A percentile compares a stretch with the other conserved stretches of the same genome.
phyloP scores from a whole-genome alignment of 345 rosid species.

The Lepidium aucheri region DNA sequence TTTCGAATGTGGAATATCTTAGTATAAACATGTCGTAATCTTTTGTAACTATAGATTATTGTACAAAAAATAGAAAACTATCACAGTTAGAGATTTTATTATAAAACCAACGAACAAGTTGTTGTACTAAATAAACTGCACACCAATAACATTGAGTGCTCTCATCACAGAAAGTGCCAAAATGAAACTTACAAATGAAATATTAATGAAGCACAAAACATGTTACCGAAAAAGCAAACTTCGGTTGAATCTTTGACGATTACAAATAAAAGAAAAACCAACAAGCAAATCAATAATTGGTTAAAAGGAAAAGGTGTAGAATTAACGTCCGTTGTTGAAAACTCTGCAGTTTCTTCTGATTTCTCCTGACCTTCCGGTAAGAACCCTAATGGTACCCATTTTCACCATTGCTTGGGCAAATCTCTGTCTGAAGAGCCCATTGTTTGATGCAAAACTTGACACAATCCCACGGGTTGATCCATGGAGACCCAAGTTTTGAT shows the following conservation, averaged over 20 bases:
- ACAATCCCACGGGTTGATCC: slow-evolving; percentile 36
- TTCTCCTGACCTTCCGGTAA: slow-evolving; percentile 51
- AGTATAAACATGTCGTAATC: too few species aligned
- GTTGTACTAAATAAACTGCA: not conserved
- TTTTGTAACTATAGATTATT: too few species aligned
- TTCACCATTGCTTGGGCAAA: slow-evolving; percentile 59
- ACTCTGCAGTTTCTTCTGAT: slow-evolving; percentile 54
- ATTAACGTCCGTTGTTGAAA: slow-evolving; percentile 32
- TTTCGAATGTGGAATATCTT: too few species aligned
- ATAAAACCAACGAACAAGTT: too few species aligned
- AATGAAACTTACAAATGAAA: not conserved
- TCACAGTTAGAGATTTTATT: too few species aligned
- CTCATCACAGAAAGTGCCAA: too few species aligned
- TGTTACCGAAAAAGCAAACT: not conserved
- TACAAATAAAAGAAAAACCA: not conserved
- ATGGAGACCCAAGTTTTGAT: slow-evolving; percentile 52
- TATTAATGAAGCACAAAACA: not conserved
- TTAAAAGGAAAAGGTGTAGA: not conserved
- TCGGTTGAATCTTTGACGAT: not conserved
- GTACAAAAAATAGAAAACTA: too few species aligned
- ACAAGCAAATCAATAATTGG: not conserved
- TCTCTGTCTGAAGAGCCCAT: slow-evolving; percentile 26
- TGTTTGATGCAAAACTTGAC: slow-evolving; percentile 31
- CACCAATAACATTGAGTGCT: not conserved
- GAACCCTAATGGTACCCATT: slow-evolving; percentile 43